Evolutionary conservation across 805 yeast genomes (phyloP), one percentile per base, ranked within the genome.

Genomic region (Zygosaccharomyces siamensis): DNA sequence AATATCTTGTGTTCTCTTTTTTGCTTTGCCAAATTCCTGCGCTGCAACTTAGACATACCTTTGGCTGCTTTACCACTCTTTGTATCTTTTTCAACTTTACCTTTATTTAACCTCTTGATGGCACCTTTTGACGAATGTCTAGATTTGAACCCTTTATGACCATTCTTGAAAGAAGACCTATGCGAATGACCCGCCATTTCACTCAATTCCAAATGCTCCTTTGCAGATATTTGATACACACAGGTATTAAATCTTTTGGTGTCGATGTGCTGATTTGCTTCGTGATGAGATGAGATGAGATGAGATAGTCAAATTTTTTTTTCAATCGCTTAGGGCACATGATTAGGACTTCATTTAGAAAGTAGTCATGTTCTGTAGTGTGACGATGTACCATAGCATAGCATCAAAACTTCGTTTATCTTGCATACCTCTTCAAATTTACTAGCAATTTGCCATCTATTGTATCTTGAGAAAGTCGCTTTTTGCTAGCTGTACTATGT

Each of bases 51-150:
- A n/a, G 77, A 65, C 45, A 58, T 48, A 18, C 59, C 58, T 43
- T 69, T 70, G 64, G 28, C 77, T 68, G 60, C 84, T 86, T 62
- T 89, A 32, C 43, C 55, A 39, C 46, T 53, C 52, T 72, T 73
- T 45, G 73, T 65, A 28, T 78, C 70, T 59, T 84, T 86, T 62
- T 90, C 98, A 31, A 92, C 87, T 66, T 89, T 90, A 52, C 98
- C 98, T 62, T 86, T 90, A 59, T 73, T 73, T 50, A 80, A 74
- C 55, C 88, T 86, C 64, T 89, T 95, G 60, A 92, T 68, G 31
- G 89, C 80, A 51, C 96, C 86, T 64, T 93, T 93, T 11, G 95
- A 80, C 18, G 96, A 79, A 73, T 93, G 99, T 64, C 83, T 86
- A 2, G 96, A 80, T 66, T 93, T 95, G 76, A 89, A 95, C 7